Evolutionary conservation across 2,329 filamentous ascomycete genomes (phyloP).

Genomic region (Graphilbum fragrans): DNA sequence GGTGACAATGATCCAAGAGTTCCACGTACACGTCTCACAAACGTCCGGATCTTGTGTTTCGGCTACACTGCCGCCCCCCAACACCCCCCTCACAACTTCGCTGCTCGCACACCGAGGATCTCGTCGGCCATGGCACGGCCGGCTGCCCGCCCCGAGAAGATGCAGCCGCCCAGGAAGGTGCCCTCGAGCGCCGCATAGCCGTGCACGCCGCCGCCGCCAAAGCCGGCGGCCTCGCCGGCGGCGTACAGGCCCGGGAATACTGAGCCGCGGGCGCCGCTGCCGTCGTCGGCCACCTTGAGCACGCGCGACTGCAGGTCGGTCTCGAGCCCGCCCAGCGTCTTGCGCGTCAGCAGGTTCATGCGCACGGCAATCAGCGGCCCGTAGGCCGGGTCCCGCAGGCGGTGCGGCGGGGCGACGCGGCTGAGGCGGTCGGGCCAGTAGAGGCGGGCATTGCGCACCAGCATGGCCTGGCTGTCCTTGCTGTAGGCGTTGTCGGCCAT

Average conservation of each 20-base stretch:
- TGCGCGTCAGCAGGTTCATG: slow-evolving; percentile 48
- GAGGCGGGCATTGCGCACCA: slow-evolving; percentile 41
- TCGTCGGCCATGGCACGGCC: slow-evolving; percentile 42
- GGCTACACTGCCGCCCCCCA: too few relatives aligned
- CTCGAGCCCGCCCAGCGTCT: slow-evolving; percentile 49
- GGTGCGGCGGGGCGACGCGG: slow-evolving; percentile 41
- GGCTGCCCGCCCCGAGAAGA: slow-evolving; percentile 47
- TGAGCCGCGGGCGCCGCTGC: too few relatives aligned
- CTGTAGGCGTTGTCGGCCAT: slow-evolving; percentile 42
- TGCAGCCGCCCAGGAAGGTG: slow-evolving; percentile 50
- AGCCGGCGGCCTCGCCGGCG: slow-evolving; percentile 47
- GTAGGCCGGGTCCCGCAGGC: slow-evolving; percentile 38
- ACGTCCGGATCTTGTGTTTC: too few relatives aligned
- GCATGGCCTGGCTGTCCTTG: slow-evolving; percentile 51
- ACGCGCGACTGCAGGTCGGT: slow-evolving; percentile 45
- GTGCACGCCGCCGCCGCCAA: slow-evolving; percentile 50
- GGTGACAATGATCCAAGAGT: too few relatives aligned
- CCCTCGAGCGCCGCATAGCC: slow-evolving; percentile 51
- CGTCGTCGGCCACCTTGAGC: slow-evolving; percentile 34
- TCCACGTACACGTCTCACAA: too few relatives aligned
- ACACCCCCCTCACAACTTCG: neutral
- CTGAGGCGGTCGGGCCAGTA: slow-evolving; percentile 42
- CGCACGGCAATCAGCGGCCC: slow-evolving; percentile 48
- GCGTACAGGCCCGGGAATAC: slow-evolving; percentile 48
- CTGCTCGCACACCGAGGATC: slow-evolving; percentile 13